Base-by-base conservation (phyloP, 805 yeast species). In the Hanseniaspora taiwanica region DNA sequence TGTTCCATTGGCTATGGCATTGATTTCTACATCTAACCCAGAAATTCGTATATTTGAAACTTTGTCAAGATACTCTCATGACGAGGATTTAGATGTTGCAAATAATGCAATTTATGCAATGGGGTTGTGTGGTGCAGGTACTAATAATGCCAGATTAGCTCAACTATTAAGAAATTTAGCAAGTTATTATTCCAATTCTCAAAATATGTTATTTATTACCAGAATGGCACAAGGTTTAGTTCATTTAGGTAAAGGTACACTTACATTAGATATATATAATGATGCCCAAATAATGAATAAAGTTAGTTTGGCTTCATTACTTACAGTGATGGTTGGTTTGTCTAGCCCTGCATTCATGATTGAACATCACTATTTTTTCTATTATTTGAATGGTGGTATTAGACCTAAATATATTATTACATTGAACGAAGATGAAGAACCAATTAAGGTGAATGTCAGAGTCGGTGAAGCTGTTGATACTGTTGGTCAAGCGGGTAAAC, bases 401-500 rank as follows among this genome's bases (percentile, higher is more conserved):
- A 83, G 83, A 54, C 97, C 99, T 41, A 77, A 96, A 53, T 85
- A 82, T 78, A 73, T 91, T 48, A 71, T 91, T 27, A 89, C 99
- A 0, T 83, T 91, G 36, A 94, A 89, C 59, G 96, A 87, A 58
- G 76, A 81, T 21, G 54, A 55, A 29, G 76, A 86, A 50, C 96
- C 96, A 27, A 65, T 91, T 46, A 89, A 89, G 67, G 97, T 91
- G 8, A 89, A 85, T 49, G 98, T 91, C 8, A 75, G 99, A 56
- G 97, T 91, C 23, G 99, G 99, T 46, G 96, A 89, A 64, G 97
- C 98, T 6, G 97, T 91, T 21, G 98, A 91, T 58, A 85, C 87
- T 31, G 97, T 91, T 46, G 99, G 98, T 25, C 97, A 89, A 61
- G 99, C 97, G 0, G 99, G 99, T 65, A 85, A 84, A 52, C 99